Evolutionary conservation across 345 rosid genomes (phyloP).

Genomic region (Angophora floribunda): DNA sequence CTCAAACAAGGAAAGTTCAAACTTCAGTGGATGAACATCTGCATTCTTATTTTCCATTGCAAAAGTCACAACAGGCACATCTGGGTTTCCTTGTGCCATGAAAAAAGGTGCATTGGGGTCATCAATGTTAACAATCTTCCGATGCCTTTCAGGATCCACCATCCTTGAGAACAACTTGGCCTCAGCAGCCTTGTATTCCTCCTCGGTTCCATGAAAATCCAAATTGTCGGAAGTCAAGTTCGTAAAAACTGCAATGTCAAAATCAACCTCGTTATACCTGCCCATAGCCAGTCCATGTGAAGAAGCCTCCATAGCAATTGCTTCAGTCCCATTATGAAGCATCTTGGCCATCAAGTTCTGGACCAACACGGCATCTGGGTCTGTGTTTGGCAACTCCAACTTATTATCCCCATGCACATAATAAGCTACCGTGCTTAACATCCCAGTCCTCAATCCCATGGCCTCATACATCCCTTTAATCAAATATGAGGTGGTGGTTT

Average conservation of each 20-base stretch:
- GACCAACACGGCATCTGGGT: slow-evolving; percentile 73
- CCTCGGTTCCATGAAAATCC: slow-evolving; percentile 64
- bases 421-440: slow-evolving; percentile 66
- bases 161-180: slow-evolving; percentile 82
- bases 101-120: slow-evolving; percentile 76
- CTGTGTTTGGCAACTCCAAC: slow-evolving; percentile 42
- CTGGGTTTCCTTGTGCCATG: slow-evolving; percentile 52
- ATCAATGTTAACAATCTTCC: slow-evolving; percentile 87
- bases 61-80: slow-evolving; percentile 83
- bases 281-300: slow-evolving; percentile 61
- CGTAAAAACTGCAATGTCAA: slow-evolving; percentile 84
- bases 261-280: slow-evolving; percentile 72
- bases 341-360: slow-evolving; percentile 96
- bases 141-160: slow-evolving; percentile 85
- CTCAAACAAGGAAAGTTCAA: slow-evolving; percentile 87
- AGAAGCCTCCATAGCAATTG: slow-evolving; percentile 84
- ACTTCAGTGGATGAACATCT: slow-evolving; percentile 81
- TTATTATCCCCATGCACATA: slow-evolving; percentile 67
- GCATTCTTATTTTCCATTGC: slow-evolving; percentile 84
- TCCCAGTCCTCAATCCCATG: slow-evolving; percentile 87
- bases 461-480: slow-evolving; percentile 86
- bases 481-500: slow-evolving; percentile 67
- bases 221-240: slow-evolving; percentile 48
- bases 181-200: slow-evolving; percentile 68
- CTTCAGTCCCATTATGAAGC: slow-evolving; percentile 87